Base-by-base conservation (phyloP, 208 protist genomes). In the Naegleria fowleri region DNA sequence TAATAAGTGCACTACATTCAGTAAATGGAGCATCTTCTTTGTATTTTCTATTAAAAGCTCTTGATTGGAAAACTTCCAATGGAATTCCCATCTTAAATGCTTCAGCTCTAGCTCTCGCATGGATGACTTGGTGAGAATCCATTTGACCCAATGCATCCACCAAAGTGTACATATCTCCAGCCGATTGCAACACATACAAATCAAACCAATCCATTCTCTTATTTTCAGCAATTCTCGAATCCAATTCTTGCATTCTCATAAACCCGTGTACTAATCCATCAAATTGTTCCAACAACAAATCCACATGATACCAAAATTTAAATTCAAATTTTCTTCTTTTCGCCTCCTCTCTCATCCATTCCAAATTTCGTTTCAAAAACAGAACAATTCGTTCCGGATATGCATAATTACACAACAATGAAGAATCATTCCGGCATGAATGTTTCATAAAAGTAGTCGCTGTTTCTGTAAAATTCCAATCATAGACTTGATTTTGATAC, bases 231-330 rank as follows among this genome's bases (percentile, higher is more conserved):
- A 79, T 79, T 36, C 67, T 25, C 9, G 0, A 2, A 79, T 79
- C 67, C 7, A 11, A 13, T 7, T 79, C 6, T 79, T 79, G 67
- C 25, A 25, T 33, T 36, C 7, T 2, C 16, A 79, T n/a, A 86
- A 59, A 90, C 2, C 92, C 92, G 9, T 88, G 11, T 0, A 93
- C 48, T 6, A 93, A 33, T 16, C 92, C 92, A 51, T 93, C 91
- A 38, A 93, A 93, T 59, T 93, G 92, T 43, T 4, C 52, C n/a
- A 92, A 38, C 0, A 93, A 39, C 40, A 90, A 83, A 40, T 36
- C 25, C 16, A 93, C 86, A 40, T 93, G 92, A 29, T 90, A 29
- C 92, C 92, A 93, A 89, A 83, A 92, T 19, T 48, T 58, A 58
- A 25, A 43, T 15, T 88, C 6, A 38, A 58, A 5, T n/a, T 58